Evolutionary conservation across 2,329 filamentous ascomycete species (phyloP), one percentile per base, ranked within the genome.

Genomic region (Lasiodiplodia theobromae): DNA sequence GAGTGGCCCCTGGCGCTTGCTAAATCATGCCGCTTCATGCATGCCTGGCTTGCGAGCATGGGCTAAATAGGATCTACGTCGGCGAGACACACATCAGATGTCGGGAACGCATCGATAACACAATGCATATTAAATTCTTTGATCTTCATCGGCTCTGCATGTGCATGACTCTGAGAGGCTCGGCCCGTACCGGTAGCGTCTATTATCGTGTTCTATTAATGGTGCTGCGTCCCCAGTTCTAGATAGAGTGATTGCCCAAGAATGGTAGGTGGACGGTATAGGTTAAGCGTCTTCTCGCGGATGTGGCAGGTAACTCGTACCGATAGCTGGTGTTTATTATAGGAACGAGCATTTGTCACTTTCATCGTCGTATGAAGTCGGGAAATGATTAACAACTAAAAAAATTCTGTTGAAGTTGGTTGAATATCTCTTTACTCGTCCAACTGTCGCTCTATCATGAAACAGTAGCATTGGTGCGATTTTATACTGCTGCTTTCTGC

Each of bases 31-130:
- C 21, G 25, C 31, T 51, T 14, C 25, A n/a, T 23, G 57, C 21
- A 62, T 34, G 60, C 47, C n/a, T 49, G 12, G 40, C n/a, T 28
- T n/a, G 34, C n/a, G 28, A 18, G 28, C 21, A 10, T 28, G 58
- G 10, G n/a, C 6, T 40, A 54, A 2, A 37, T 18, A 52, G 28
- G 23, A 49, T 51, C 25, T 63, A 63, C 58, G 58, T 63, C 58
- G 56, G 58, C 25, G 58, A 63, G 58, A 63, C 58, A 51, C 28
- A 58, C 8, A 38, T 18, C 18, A 16, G 63, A 53, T 66, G 63
- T 66, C 63, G 63, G 58, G 58, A 63, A 63, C 58, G 58, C 58
- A 63, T 63, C 58, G 37, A 63, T n/a, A 63, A 28, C 8, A 47
- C 44, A 18, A 16, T 31, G 53, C 34, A 31, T n/a, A n/a, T 51